These are phyloP conservation scores for Graphiopsis chlorocephala DNA, from an alignment of 2,329 filamentous ascomycete genomes.

Conservation along the genomic window DNA sequence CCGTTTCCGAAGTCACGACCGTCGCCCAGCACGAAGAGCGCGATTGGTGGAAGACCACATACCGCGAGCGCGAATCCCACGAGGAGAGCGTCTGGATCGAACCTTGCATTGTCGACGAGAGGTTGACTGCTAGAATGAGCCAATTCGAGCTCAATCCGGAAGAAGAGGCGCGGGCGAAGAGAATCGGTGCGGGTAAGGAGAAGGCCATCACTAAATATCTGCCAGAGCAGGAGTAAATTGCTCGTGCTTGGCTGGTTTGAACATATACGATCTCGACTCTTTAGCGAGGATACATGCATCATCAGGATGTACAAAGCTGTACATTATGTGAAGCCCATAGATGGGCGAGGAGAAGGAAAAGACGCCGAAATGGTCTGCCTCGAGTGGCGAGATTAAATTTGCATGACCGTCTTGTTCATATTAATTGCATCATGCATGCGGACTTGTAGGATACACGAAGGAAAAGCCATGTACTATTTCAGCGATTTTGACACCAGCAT, in stretches of 20 bases:
- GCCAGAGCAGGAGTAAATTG: not conserved
- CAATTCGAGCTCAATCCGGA: slow-evolving; percentile 68
- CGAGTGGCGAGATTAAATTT: not conserved
- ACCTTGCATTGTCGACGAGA: slow-evolving; percentile 70
- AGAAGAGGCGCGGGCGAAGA: slow-evolving; percentile 65
- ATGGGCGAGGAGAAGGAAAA: not conserved
- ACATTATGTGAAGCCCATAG: not conserved
- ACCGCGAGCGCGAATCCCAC: slow-evolving; percentile 49
- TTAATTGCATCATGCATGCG: not conserved
- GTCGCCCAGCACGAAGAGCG: slow-evolving; percentile 69
- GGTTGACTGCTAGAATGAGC: slow-evolving; percentile 76
- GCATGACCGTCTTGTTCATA: not conserved
- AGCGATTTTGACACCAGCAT: not conserved
- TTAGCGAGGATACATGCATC: not conserved
- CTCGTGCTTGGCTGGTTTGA: not conserved
- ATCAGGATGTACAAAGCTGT: not conserved
- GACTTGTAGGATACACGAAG: not conserved
- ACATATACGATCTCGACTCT: not conserved
- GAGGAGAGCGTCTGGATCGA: slow-evolving; percentile 68
- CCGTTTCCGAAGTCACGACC: slow-evolving; percentile 59
- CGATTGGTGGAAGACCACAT: slow-evolving; percentile 81
- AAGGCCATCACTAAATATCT: not conserved
- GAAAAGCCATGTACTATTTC: not conserved
- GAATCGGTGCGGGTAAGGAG: slow-evolving; percentile 30
- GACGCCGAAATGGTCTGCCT: not conserved